A percentile compares a stretch with the other conserved stretches of the same genome.
phyloP scores from a whole-genome alignment of 768 basidiomycete species.

The Leccinum subgranulosum region DNA sequence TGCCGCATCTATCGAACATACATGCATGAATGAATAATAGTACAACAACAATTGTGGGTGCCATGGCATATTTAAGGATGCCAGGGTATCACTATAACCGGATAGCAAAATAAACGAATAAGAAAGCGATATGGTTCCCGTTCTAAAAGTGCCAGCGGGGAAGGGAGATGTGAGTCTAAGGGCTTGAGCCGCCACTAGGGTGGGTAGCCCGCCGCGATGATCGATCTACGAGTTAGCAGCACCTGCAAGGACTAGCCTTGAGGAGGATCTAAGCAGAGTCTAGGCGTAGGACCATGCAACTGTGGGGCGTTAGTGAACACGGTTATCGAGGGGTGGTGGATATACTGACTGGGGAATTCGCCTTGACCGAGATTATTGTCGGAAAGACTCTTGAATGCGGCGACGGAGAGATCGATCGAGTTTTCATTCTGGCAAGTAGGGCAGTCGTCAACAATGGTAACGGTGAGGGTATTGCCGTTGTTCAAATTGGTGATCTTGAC shows the following conservation, averaged over 20 bases:
- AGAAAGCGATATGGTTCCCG: not conserved
- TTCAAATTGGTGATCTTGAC: constrained; percentile 65
- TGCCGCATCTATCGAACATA: constrained; percentile 1
- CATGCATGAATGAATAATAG: not conserved
- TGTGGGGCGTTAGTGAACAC: constrained; percentile 8
- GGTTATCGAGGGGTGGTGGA: not conserved
- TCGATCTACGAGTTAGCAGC: constrained; percentile 18
- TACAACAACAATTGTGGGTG: constrained; percentile 3
- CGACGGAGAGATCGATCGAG: constrained; percentile 73
- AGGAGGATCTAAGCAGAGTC: constrained; percentile 2
- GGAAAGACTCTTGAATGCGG: constrained; percentile 62
- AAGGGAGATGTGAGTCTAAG: not conserved
- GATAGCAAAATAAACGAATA: constrained; percentile 15
- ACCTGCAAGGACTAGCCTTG: constrained; percentile 21
- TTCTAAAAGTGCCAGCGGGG: not conserved
- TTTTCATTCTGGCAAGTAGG: constrained; percentile 66
- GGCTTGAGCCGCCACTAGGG: constrained; percentile 41
- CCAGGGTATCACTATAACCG: constrained; percentile 10
- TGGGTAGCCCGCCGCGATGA: constrained; percentile 25
- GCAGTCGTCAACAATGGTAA: constrained; percentile 75
- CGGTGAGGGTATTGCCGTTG: constrained; percentile 48
- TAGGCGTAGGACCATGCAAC: constrained; percentile 30
- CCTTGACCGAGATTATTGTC: constrained; percentile 40
- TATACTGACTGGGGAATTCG: constrained; percentile 51
- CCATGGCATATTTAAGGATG: constrained; percentile 5